phyloP scores from a whole-genome alignment of 306 rosid genomes.

The cucumber (Cucumis sativus) region DNA sequence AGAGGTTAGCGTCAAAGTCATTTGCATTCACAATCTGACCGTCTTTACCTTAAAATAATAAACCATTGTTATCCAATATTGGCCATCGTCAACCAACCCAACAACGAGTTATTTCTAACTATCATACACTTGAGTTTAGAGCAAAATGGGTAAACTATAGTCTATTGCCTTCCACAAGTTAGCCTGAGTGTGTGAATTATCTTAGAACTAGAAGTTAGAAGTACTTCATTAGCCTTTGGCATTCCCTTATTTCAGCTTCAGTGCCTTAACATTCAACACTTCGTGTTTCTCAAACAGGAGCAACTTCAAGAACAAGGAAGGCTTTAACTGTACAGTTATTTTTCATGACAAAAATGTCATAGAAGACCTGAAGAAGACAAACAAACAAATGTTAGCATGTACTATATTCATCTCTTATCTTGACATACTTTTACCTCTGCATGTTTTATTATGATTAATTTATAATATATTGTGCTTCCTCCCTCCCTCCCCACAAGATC shows the following conservation, averaged over 20 bases:
- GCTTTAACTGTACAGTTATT: slow-evolving; percentile 11
- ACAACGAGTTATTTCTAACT: not conserved
- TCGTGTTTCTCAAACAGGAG: slow-evolving; percentile 30
- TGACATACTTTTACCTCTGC: not conserved
- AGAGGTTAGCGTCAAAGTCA: slow-evolving; percentile 45
- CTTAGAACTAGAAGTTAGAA: not conserved
- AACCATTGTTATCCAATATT: not conserved
- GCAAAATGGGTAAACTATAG: not conserved
- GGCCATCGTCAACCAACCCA: not conserved
- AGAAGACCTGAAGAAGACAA: not conserved
- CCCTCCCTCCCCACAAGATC: not conserved
- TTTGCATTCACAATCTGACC: not conserved
- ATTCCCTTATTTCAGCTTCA: not conserved
- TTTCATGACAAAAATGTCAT: not conserved
- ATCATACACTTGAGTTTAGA: not conserved
- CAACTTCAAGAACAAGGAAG: slow-evolving; percentile 62
- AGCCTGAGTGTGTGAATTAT: not conserved
- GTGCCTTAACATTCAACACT: slow-evolving; percentile 1
- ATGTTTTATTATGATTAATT: not conserved
- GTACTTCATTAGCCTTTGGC: not conserved
- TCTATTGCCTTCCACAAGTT: not conserved
- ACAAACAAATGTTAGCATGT: not conserved
- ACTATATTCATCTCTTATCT: not conserved
- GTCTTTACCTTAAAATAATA: not conserved
- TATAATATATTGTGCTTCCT: not conserved